A percentile compares a stretch with the other conserved stretches of the same genome.
These are phyloP conservation scores for Fusarium pseudonygamai DNA, from an alignment of 2,329 filamentous ascomycete genomes.

Conservation along the genomic window DNA sequence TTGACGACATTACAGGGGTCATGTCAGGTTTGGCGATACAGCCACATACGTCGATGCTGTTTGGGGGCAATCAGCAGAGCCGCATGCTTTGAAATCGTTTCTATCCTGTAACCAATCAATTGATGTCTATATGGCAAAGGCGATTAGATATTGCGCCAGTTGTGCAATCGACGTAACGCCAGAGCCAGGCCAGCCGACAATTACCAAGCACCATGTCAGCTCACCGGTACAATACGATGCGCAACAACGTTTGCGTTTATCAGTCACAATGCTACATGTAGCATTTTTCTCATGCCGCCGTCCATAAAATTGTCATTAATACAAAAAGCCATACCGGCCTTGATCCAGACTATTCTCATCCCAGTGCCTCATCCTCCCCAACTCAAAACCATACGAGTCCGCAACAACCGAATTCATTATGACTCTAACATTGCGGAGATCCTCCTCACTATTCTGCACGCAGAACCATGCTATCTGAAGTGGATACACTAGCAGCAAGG, in stretches of 20 bases:
- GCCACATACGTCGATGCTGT: conserved; percentile 8
- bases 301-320: not conserved
- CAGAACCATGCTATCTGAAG: conserved; percentile 25
- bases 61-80: not conserved
- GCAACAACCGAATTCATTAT: conserved; percentile 18
- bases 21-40: not conserved
- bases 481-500: conserved; percentile 11
- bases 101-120: not conserved
- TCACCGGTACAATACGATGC: too few species aligned
- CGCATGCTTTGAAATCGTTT: not conserved
- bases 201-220: not conserved
- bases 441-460: not conserved
- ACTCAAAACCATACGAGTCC: conserved; percentile 18
- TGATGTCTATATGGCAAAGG: not conserved
- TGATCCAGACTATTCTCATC: not conserved
- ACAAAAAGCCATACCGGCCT: conserved; percentile 10
- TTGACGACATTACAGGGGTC: not conserved
- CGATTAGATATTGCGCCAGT: not conserved
- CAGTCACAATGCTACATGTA: rapidly evolving
- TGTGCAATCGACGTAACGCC: not conserved
- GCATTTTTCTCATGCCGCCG: rapidly evolving
- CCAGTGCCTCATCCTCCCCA: conserved; percentile 21
- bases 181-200: not conserved
- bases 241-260: not conserved
- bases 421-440: not conserved